phyloP scores from a whole-genome alignment of 139 green algal genomes.

The Nannochloris sp. region DNA sequence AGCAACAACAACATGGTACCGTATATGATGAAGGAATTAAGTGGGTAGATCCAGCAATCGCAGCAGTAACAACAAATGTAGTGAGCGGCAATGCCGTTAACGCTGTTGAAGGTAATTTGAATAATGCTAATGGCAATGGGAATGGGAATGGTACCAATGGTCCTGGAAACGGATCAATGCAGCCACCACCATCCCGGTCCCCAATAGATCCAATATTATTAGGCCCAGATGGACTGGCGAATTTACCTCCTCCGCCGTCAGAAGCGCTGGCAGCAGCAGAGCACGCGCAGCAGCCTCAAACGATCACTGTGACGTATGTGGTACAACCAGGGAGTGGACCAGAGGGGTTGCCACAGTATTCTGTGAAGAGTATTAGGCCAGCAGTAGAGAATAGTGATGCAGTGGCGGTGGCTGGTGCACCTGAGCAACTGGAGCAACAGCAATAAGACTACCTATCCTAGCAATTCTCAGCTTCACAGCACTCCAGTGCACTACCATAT shows the following conservation, averaged over 20 bases:
- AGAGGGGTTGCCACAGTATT: neutral
- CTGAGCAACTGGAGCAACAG: too few species aligned
- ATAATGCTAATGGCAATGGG: neutral
- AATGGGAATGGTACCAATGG: neutral
- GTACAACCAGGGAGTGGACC: slow-evolving; percentile 1
- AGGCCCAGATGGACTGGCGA: neutral
- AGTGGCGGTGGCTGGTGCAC: too few species aligned
- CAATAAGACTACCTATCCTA: too few species aligned
- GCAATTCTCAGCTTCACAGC: too few species aligned
- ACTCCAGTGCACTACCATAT: too few species aligned
- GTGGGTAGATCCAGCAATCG: too few species aligned
- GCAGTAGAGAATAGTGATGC: too few species aligned
- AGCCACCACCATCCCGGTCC: neutral
- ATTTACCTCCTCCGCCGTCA: neutral
- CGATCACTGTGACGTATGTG: slow-evolving; percentile 10
- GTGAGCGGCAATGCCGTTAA: neutral
- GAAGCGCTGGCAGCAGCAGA: neutral
- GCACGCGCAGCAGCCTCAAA: neutral
- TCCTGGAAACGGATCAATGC: neutral
- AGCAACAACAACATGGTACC: slow-evolving; percentile 14
- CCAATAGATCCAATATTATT: neutral
- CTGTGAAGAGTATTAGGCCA: slow-evolving; percentile 8
- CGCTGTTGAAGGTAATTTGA: neutral
- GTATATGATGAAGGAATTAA: too few species aligned
- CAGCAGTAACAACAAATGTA: neutral